Evolutionary conservation across 2,329 filamentous ascomycete species (phyloP).

Genomic region (Eutypella sp.): DNA sequence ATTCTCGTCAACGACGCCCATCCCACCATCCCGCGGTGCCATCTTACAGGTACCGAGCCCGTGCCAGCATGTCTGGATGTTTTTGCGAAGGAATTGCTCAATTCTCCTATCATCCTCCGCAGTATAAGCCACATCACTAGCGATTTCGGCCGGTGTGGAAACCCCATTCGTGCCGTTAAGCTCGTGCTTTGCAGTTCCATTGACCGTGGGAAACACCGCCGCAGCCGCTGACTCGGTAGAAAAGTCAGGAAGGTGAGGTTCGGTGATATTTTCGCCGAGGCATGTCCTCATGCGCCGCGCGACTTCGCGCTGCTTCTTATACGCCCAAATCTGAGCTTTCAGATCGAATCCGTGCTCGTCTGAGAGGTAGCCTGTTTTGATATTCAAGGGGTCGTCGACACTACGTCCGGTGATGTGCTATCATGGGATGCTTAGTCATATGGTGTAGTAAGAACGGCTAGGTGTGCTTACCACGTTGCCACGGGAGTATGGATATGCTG

Average conservation of each 20-base stretch:
- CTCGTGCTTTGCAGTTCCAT: slow-evolving; percentile 29
- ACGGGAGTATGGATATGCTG: slow-evolving; percentile 6
- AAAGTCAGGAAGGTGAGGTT: too few species aligned
- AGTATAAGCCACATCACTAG: too few species aligned
- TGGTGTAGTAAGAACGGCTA: slow-evolving; percentile 16
- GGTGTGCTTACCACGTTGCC: slow-evolving; percentile 5
- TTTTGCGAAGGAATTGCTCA: slow-evolving; percentile 29
- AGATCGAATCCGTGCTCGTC: slow-evolving; percentile 44
- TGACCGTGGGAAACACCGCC: slow-evolving; percentile 38
- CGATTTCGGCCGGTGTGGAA: too few species aligned
- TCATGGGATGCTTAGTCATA: slow-evolving; percentile 39
- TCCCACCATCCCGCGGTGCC: slow-evolving; percentile 25
- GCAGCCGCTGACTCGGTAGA: too few species aligned
- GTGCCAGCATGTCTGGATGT: slow-evolving; percentile 31
- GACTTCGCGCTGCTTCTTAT: slow-evolving; percentile 59
- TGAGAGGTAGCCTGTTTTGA: slow-evolving; percentile 51
- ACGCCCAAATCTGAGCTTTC: slow-evolving; percentile 53
- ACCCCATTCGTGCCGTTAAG: too few species aligned
- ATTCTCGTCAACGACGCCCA: slow-evolving; percentile 30
- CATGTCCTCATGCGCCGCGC: slow-evolving; percentile 48
- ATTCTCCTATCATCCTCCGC: slow-evolving; percentile 40
- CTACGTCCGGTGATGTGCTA: slow-evolving; percentile 48
- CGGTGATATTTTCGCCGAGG: too few species aligned
- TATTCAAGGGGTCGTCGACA: slow-evolving; percentile 40
- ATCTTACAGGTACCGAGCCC: slow-evolving; percentile 31